Conservation (phyloP, 495 filamentous ascomycete species). For the Penicillium steckii region DNA sequence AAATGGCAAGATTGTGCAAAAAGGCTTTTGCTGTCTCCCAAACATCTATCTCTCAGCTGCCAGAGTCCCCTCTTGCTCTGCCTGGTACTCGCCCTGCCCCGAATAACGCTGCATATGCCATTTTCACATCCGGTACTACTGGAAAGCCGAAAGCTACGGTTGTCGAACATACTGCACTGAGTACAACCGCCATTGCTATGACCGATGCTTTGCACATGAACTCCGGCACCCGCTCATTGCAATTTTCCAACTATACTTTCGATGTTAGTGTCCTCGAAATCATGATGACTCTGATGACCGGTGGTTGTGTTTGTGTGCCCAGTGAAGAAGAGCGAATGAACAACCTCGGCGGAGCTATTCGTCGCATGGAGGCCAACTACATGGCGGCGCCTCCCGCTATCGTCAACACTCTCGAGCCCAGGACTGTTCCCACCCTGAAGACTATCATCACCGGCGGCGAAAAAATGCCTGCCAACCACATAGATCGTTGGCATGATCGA, state of each 20-base stretch:
- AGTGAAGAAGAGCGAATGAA: conserved; percentile 54
- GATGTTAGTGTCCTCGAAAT: conserved; percentile 68
- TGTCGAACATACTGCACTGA: conserved; percentile 41
- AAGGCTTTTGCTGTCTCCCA: conserved; percentile 31
- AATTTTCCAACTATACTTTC: conserved; percentile 68
- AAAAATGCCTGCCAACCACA: conserved; percentile 45
- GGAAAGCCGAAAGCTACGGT: conserved; percentile 52
- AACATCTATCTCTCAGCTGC: conserved; percentile 27
- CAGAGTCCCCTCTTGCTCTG: conserved; percentile 17
- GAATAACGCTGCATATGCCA: conserved; percentile 43
- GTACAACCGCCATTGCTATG: conserved; percentile 32
- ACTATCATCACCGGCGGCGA: conserved; percentile 56
- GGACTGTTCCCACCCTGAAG: conserved; percentile 46
- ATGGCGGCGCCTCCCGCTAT: conserved; percentile 45
- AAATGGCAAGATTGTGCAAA: conserved; percentile 30
- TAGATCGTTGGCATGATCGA: conserved; percentile 42
- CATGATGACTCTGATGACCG: conserved; percentile 60
- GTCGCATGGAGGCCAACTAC: conserved; percentile 40
- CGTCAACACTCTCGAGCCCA: conserved; percentile 45
- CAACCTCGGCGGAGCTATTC: conserved; percentile 43
- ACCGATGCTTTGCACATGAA: conserved; percentile 43
- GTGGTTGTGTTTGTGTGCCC: conserved; percentile 65
- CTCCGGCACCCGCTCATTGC: conserved; percentile 56
- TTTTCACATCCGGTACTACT: conserved; percentile 53
- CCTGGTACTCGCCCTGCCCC: conserved; percentile 14